These are phyloP conservation scores for Kokia cookei DNA, from an alignment of 441 rosid genomes.

Conservation along the genomic window DNA sequence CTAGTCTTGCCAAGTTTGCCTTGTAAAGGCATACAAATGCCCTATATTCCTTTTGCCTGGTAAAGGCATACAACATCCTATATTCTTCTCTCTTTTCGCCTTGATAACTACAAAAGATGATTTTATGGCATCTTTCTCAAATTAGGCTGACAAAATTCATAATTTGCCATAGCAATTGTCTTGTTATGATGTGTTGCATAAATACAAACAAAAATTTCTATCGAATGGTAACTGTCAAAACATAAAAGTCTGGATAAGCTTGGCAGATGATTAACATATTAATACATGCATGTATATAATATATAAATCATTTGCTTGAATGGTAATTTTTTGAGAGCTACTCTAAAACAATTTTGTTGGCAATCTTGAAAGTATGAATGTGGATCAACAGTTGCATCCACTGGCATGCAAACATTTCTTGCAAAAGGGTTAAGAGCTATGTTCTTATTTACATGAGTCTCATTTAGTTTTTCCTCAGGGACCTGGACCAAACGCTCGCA, in stretches of 20 bases:
- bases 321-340: background rate
- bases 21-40: background rate
- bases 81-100: background rate
- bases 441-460: background rate
- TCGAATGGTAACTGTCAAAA: background rate
- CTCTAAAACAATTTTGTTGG: background rate
- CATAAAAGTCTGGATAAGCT: background rate
- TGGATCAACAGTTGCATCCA: background rate
- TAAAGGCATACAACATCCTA: background rate
- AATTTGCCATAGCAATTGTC: background rate
- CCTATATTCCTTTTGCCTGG: background rate
- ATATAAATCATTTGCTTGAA: background rate
- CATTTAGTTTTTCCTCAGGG: conserved; percentile 41
- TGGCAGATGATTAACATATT: background rate
- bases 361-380: background rate
- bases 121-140: background rate
- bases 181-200: background rate
- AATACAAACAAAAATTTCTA: background rate
- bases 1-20: background rate
- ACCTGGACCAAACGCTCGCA: conserved; percentile 79
- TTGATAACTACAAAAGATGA: background rate
- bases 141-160: background rate
- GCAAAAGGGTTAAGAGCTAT: background rate
- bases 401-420: background rate
- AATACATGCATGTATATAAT: background rate